phyloP scores from a whole-genome alignment of 306 rosid genomes.

The Casuarina glauca region DNA sequence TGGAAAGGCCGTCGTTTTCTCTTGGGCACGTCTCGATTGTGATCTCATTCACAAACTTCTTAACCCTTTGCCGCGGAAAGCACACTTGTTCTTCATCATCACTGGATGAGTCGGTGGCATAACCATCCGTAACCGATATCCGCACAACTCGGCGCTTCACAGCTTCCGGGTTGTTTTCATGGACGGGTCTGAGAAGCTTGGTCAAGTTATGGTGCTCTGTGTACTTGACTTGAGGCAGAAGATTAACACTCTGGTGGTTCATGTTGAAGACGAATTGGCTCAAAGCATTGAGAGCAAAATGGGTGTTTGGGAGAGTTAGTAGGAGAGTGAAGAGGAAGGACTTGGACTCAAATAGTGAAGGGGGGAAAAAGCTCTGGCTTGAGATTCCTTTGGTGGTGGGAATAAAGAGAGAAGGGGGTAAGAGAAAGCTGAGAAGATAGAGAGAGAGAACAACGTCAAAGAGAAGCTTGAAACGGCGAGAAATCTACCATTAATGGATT shows the following conservation, averaged over 20 bases:
- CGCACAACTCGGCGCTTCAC: slow-evolving; percentile 50
- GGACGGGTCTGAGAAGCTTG: slow-evolving; percentile 23
- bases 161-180: slow-evolving; percentile 7
- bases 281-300: slow-evolving; percentile 41
- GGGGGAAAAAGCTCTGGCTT: slow-evolving; percentile 13
- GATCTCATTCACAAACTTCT: slow-evolving; percentile 70
- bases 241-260: slow-evolving; percentile 24
- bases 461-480: slow-evolving; percentile 54
- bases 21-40: slow-evolving; percentile 41
- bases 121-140: slow-evolving; percentile 62
- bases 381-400: slow-evolving; percentile 43
- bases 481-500: slow-evolving; percentile 25
- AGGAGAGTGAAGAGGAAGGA: slow-evolving; percentile 3
- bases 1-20: slow-evolving; percentile 29
- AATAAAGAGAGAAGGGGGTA: slow-evolving; percentile 38
- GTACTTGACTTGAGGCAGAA: slow-evolving; percentile 32
- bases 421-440: slow-evolving; percentile 33
- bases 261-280: slow-evolving; percentile 7
- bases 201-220: slow-evolving; percentile 54
- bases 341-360: slow-evolving; percentile 1
- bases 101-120: slow-evolving; percentile 87
- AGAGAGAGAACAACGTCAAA: slow-evolving; percentile 40
- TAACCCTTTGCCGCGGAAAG: slow-evolving; percentile 40
- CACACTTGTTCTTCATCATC: slow-evolving; percentile 50
- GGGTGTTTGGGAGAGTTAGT: background rate